A percentile compares a stretch with the other conserved stretches of the same genome.
These are phyloP conservation scores for Pythium diclinum DNA, from an alignment of 352 stramenopile species.

Conservation along the genomic window DNA sequence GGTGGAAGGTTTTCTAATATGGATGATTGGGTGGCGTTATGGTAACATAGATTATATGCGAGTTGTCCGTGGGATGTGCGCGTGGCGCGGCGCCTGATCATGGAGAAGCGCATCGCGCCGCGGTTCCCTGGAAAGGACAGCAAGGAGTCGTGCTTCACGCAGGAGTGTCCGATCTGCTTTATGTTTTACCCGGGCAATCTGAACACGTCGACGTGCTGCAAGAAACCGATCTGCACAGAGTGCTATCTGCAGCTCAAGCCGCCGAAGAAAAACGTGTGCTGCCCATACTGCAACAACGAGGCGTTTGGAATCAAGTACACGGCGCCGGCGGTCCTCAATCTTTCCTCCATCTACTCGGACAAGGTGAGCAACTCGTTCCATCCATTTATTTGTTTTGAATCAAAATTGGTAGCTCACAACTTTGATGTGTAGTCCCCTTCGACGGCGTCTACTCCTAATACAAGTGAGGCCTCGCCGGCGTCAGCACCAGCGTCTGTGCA, in stretches of 20 bases:
- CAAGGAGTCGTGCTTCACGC: conserved; percentile 57
- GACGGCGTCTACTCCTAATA: conserved; percentile 5
- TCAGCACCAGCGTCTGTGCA: background rate
- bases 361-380: conserved; percentile 7
- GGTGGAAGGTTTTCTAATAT: background rate
- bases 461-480: conserved; percentile 7
- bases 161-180: conserved; percentile 85
- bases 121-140: conserved; percentile 61
- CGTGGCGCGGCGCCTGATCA: conserved; percentile 54
- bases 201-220: conserved; percentile 40
- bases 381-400: background rate
- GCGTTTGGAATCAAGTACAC: conserved; percentile 56
- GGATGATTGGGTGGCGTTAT: conserved; percentile 3
- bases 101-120: conserved; percentile 71
- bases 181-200: conserved; percentile 53
- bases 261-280: conserved; percentile 42
- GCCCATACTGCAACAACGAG: conserved; percentile 79
- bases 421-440: conserved; percentile 18
- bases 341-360: conserved; percentile 40
- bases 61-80: conserved; percentile 77
- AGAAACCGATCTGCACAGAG: conserved; percentile 37
- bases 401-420: background rate
- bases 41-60: conserved; percentile 52
- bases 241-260: conserved; percentile 40
- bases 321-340: conserved; percentile 39